Evolutionary conservation across 208 protist species (phyloP).

Genomic region (Acanthamoeba triangularis): DNA sequence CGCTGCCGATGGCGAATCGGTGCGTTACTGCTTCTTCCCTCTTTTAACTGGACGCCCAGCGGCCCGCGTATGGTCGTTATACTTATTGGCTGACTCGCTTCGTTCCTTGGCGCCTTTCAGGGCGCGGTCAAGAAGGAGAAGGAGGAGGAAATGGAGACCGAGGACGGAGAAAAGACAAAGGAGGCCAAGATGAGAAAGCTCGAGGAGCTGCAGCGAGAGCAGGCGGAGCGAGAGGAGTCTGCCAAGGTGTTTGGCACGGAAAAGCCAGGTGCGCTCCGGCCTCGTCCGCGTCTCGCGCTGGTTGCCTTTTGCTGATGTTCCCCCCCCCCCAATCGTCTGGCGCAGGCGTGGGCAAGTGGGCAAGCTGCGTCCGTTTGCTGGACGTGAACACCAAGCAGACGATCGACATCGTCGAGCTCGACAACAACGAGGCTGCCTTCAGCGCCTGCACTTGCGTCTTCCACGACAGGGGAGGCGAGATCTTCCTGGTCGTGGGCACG

Average conservation of each 20-base stretch:
- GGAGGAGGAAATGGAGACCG: slow-evolving; percentile 54
- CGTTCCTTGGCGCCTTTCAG: neutral
- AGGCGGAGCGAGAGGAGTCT: slow-evolving; percentile 43
- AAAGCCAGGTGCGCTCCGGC: slow-evolving; percentile 53
- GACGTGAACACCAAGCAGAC: slow-evolving; percentile 85
- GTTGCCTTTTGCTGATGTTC: neutral
- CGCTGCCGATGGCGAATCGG: neutral
- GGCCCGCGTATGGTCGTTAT: no score
- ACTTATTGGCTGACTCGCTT: no score
- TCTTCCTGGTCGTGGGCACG: slow-evolving; percentile 90
- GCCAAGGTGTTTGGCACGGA: slow-evolving; percentile 56
- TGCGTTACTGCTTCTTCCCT: neutral
- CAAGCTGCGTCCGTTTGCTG: slow-evolving; percentile 90
- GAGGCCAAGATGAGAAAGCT: slow-evolving; percentile 78
- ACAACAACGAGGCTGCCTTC: slow-evolving; percentile 92
- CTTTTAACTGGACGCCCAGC: no score
- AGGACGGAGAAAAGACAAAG: slow-evolving; percentile 69
- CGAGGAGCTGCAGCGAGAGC: neutral
- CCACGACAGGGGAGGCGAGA: slow-evolving; percentile 83
- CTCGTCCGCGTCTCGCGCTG: neutral
- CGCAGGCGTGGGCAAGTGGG: slow-evolving; percentile 88
- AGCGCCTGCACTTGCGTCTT: slow-evolving; percentile 85
- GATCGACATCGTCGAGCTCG: slow-evolving; percentile 85
- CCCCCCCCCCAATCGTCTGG: neutral
- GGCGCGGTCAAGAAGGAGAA: slow-evolving; percentile 41